phyloP scores from a whole-genome alignment of 108 stramenopile genomes.

The Skeletonema tropicum region DNA sequence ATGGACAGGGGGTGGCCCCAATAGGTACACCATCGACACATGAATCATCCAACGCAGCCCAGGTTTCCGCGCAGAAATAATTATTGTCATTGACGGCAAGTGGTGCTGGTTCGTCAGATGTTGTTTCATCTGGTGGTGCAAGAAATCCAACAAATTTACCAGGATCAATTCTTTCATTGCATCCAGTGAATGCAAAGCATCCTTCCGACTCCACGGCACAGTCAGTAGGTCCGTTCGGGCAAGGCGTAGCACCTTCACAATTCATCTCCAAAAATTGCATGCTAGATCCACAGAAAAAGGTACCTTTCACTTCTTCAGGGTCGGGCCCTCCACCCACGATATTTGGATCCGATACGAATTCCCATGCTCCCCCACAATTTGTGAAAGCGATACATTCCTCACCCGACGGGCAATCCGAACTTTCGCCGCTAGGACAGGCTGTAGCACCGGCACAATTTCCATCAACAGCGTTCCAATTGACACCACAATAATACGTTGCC shows the following conservation, averaged over 20 bases:
- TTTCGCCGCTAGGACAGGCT: constrained; percentile 39
- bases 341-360: constrained; percentile 38
- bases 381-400: constrained; percentile 47
- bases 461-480: constrained; percentile 32
- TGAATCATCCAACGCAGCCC: constrained; percentile 40
- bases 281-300: constrained; percentile 47
- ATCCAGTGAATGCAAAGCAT: constrained; percentile 52
- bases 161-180: constrained; percentile 42
- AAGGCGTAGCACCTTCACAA: constrained; percentile 49
- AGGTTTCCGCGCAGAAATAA: constrained; percentile 37
- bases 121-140: constrained; percentile 14
- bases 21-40: constrained; percentile 39
- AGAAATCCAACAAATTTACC: constrained; percentile 50
- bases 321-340: constrained; percentile 51
- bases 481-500: constrained; percentile 46
- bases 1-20: constrained; percentile 43
- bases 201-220: constrained; percentile 33
- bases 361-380: constrained; percentile 47
- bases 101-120: constrained; percentile 1
- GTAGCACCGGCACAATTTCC: constrained; percentile 32
- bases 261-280: constrained; percentile 52
- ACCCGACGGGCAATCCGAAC: constrained; percentile 24
- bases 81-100: neutral
- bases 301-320: constrained; percentile 37
- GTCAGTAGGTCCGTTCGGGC: constrained; percentile 48